These are phyloP conservation scores for Withania somnifera DNA, from an alignment of 305 asterid genomes.

Conservation along the genomic window DNA sequence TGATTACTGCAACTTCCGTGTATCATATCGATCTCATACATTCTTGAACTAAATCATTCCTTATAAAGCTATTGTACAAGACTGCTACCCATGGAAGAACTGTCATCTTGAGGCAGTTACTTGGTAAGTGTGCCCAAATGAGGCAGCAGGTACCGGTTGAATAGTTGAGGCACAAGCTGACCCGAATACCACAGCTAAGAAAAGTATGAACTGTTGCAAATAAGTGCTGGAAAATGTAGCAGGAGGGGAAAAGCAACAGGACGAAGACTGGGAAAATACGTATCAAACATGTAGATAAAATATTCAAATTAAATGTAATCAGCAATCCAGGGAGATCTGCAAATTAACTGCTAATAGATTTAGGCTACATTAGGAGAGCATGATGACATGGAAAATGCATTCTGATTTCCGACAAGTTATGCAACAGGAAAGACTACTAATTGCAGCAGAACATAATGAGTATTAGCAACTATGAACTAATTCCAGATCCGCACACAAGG, in stretches of 20 bases:
- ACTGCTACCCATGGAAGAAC: conserved; percentile 15
- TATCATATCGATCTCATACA: not conserved
- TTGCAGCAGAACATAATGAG: not conserved
- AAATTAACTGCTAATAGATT: not conserved
- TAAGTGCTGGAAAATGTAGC: not conserved
- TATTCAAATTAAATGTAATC: not conserved
- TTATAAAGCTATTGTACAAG: conserved; percentile 4
- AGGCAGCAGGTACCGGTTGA: not conserved
- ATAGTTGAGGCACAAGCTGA: not conserved
- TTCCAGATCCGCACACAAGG: not conserved
- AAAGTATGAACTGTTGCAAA: not conserved
- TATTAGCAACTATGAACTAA: not conserved
- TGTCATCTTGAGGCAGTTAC: conserved; percentile 26
- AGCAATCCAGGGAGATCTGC: not conserved
- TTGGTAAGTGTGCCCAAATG: not conserved
- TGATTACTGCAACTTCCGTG: not conserved
- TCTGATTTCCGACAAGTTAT: not conserved
- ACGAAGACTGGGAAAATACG: not conserved
- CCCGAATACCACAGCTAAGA: not conserved
- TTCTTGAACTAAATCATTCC: not conserved
- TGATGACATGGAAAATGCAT: not conserved
- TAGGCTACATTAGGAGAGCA: not conserved
- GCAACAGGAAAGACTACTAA: not conserved
- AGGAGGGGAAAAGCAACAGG: not conserved
- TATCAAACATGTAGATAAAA: not conserved